phyloP scores from a whole-genome alignment of 768 basidiomycete species.

The Boletus reticuloceps region DNA sequence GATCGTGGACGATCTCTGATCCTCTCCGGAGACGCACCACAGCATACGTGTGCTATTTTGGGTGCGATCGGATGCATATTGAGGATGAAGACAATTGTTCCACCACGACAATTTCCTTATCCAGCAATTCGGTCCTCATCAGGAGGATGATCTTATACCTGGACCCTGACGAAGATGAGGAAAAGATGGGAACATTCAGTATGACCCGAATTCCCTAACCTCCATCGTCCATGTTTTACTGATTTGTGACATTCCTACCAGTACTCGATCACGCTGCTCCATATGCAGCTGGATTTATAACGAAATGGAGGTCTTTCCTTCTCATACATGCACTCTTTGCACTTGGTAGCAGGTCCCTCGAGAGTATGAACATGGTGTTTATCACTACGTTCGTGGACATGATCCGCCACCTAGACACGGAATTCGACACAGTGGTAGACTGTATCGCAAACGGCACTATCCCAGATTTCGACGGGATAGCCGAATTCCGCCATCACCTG shows the following conservation, averaged over 20 bases:
- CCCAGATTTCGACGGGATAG: no score
- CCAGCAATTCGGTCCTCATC: background rate
- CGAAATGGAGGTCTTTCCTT: conserved; percentile 5
- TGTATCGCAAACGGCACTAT: no score
- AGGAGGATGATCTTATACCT: background rate
- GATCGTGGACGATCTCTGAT: no score
- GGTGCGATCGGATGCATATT: background rate
- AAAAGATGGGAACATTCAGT: conserved; percentile 8
- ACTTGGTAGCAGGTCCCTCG: no score
- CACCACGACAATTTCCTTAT: background rate
- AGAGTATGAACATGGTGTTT: no score
- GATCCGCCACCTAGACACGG: no score
- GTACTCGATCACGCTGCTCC: no score
- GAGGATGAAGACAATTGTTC: background rate
- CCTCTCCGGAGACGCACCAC: background rate
- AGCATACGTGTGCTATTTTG: background rate
- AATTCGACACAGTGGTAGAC: no score
- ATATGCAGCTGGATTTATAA: background rate
- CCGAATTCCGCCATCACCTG: no score
- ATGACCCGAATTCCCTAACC: background rate
- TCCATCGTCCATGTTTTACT: background rate
- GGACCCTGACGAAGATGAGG: background rate
- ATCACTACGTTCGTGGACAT: no score
- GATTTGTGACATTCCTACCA: background rate
- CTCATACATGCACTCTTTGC: no score